Evolutionary conservation across 1,284 basidiomycete species (phyloP), one percentile per base, ranked within the genome.

Genomic region (Moniliophthora roreri): DNA sequence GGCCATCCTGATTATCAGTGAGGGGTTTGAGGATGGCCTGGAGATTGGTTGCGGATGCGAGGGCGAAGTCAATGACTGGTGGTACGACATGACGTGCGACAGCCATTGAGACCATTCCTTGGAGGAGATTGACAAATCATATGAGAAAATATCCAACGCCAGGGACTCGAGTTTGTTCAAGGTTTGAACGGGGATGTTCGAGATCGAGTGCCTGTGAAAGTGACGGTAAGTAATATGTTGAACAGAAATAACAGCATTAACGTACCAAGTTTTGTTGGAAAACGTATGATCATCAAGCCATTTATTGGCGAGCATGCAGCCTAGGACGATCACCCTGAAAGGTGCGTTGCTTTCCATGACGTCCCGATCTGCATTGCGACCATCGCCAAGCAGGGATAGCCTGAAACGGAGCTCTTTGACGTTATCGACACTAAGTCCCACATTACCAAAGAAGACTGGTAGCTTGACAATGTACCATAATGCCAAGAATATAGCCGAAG

Each of bases 271-370:
- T 75, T 92, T 93, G 73, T 92, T 93, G 49, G 91, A 90, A 70
- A 93, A 95, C 0, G 93, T 94, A 64, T 94, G 91, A 64, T 95
- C 92, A 64, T 95, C 92, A 59, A 95, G 66, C 91, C 92, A 94
- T 72, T 95, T 95, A 69, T 94, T 94, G 20, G 92, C 88, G 37
- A 94, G 75, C 83, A 93, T 90, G 58, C 89, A 88, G 28, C 91
- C 92, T n/a, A 95, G 75, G 16, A 92, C 79, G 55, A 93, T 77
- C 39, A 91, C 70, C 48, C 86, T 81, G 67, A 90, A 91, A 10
- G 85, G 81, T 1, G 82, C 83, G 56, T 74, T 76, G 8, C 73
- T 72, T 64, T 87, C 84, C 50, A 73, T 70, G 2, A 75, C 70
- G 50, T 82, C 82, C 51, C 77, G 73, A 44, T 83, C 80, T 23